Evolutionary conservation across 1,284 basidiomycete genomes (phyloP).

Genomic region (Ganoderma leucocontextum): DNA sequence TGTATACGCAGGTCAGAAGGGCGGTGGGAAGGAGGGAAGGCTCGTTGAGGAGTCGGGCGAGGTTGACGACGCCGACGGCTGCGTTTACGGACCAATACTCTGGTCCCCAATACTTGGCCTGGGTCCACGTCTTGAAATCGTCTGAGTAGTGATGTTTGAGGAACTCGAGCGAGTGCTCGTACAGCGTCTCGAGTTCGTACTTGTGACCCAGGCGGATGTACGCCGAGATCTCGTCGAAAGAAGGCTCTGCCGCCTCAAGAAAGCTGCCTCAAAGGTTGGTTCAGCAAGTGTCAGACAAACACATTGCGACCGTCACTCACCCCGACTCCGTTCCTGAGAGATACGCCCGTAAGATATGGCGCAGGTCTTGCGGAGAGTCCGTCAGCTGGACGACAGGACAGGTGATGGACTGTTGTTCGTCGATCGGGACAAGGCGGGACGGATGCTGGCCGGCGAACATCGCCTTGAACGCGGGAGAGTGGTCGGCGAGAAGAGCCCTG

Average conservation of each 20-base stretch:
- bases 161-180: neutral
- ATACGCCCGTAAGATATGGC: slow-evolving; percentile 6
- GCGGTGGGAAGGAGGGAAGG: neutral
- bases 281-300: neutral
- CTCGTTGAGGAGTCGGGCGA: neutral
- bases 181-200: neutral
- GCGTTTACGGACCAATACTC: neutral
- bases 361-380: slow-evolving; percentile 18
- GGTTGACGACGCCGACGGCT: neutral
- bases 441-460: too few relatives aligned
- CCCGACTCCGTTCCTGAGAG: neutral
- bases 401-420: neutral
- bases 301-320: neutral
- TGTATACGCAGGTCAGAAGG: neutral
- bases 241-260: neutral
- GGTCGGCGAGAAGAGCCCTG: slow-evolving; percentile 25
- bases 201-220: neutral
- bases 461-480: slow-evolving; percentile 32
- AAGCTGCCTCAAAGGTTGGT: neutral
- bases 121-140: neutral
- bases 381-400: slow-evolving; percentile 17
- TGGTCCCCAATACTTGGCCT: neutral
- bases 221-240: neutral
- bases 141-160: neutral
- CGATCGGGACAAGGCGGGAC: neutral